A percentile compares a stretch with the other conserved stretches of the same genome.
These are phyloP conservation scores for Cyclotella baltica DNA, from an alignment of 108 stramenopile genomes.

Conservation along the genomic window DNA sequence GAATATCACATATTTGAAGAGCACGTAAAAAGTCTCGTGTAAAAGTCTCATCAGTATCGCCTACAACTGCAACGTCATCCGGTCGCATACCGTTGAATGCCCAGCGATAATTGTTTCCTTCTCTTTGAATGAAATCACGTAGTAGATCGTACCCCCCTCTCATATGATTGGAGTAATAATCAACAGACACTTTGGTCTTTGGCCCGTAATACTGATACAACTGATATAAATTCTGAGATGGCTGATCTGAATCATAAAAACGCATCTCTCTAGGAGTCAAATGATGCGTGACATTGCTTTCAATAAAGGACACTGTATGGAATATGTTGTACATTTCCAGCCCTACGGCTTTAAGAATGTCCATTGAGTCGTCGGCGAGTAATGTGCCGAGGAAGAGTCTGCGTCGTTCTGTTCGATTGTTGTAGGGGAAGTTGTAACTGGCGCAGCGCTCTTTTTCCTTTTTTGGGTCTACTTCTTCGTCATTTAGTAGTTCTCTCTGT, in stretches of 20 bases:
- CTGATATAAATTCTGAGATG: slow-evolving; percentile 16
- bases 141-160: slow-evolving; percentile 12
- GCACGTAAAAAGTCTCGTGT: slow-evolving; percentile 66
- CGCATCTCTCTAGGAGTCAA: slow-evolving; percentile 28
- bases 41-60: slow-evolving; percentile 63
- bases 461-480: slow-evolving; percentile 20
- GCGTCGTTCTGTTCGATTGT: slow-evolving; percentile 6
- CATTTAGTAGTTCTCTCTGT: slow-evolving; percentile 18
- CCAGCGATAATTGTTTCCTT: slow-evolving; percentile 58
- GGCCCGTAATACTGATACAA: slow-evolving; percentile 38
- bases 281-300: slow-evolving; percentile 59
- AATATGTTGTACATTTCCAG: slow-evolving; percentile 57
- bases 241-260: slow-evolving; percentile 23
- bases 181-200: slow-evolving; percentile 39
- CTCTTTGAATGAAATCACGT: slow-evolving; percentile 53
- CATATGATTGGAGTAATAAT: slow-evolving; percentile 29
- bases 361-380: slow-evolving; percentile 56
- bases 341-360: slow-evolving; percentile 45
- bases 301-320: slow-evolving; percentile 55
- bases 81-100: slow-evolving; percentile 61
- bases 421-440: slow-evolving; percentile 16
- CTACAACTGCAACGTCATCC: slow-evolving; percentile 62
- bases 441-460: slow-evolving; percentile 22
- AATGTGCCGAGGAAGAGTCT: slow-evolving; percentile 32
- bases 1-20: slow-evolving; percentile 59